These are phyloP conservation scores for Oryza longistaminata DNA, from an alignment of 176 grass and related monocot genomes.

Conservation along the genomic window DNA sequence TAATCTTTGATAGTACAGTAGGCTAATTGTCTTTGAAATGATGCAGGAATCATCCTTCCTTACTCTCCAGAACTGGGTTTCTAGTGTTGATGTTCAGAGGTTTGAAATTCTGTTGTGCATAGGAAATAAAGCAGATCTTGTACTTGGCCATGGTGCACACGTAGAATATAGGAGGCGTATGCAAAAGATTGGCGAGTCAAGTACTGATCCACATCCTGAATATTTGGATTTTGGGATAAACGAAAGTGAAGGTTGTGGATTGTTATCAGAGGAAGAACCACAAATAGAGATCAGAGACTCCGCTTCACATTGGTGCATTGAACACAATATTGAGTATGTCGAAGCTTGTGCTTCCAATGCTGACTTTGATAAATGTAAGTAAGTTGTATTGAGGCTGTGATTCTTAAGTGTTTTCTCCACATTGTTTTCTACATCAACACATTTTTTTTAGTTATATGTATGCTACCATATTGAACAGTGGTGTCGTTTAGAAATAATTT, in stretches of 20 bases:
- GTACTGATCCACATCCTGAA: slow-evolving; percentile 66
- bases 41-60: slow-evolving; percentile 78
- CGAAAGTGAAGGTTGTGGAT: slow-evolving; percentile 74
- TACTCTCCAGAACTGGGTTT: slow-evolving; percentile 70
- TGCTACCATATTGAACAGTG: background rate
- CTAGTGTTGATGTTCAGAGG: slow-evolving; percentile 67
- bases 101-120: slow-evolving; percentile 93
- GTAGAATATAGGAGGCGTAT: slow-evolving; percentile 65
- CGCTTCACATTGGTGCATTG: slow-evolving; percentile 64
- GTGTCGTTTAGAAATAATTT: background rate
- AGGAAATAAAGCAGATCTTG: slow-evolving; percentile 95
- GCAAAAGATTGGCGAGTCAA: slow-evolving; percentile 64
- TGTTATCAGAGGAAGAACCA: slow-evolving; percentile 75
- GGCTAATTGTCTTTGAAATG: slow-evolving; percentile 25
- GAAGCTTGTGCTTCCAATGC: slow-evolving; percentile 84
- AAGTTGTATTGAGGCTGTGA: background rate
- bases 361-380: slow-evolving; percentile 97
- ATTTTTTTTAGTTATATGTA: background rate
- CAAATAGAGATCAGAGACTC: slow-evolving; percentile 63
- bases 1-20: background rate
- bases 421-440: background rate
- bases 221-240: slow-evolving; percentile 77
- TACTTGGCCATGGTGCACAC: slow-evolving; percentile 75
- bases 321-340: slow-evolving; percentile 87
- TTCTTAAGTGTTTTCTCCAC: background rate